Conservation (phyloP, 2,329 filamentous ascomycete species). For the Alternaria triticimaculans region DNA sequence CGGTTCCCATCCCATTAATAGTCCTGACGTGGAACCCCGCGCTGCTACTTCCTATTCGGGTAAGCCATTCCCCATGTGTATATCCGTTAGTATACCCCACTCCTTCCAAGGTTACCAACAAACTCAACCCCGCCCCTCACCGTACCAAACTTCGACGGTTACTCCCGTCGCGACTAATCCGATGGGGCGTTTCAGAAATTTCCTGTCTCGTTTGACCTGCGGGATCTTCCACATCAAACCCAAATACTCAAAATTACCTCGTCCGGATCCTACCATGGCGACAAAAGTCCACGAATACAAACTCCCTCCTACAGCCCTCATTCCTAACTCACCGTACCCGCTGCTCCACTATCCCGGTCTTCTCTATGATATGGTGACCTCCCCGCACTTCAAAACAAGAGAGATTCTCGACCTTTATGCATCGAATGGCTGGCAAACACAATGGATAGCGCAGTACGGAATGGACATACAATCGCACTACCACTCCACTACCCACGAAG, state of each 20-base stretch:
- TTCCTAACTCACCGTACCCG: constrained; percentile 55
- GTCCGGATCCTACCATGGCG: constrained; percentile 2
- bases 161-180: neutral
- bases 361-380: constrained; percentile 37
- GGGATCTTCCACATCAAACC: neutral
- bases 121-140: neutral
- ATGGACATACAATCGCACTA: constrained; percentile 63
- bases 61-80: constrained; percentile 3
- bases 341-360: constrained; percentile 61
- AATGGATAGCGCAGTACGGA: constrained; percentile 66
- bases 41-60: constrained; percentile 1
- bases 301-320: constrained; percentile 32
- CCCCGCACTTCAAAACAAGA: constrained; percentile 30
- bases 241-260: neutral
- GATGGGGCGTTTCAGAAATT: neutral
- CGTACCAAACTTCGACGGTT: neutral
- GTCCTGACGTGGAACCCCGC: constrained; percentile 15
- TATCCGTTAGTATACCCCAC: neutral
- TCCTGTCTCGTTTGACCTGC: neutral
- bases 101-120: neutral
- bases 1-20: neutral
- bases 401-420: constrained; percentile 55
- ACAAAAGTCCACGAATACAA: constrained; percentile 29
- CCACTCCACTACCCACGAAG: constrained; percentile 62
- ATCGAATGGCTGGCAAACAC: constrained; percentile 59